Percentiles rank a stretch among this genome's conserved stretches.
These are phyloP conservation scores for Diplodia seriata DNA, from an alignment of 2,329 filamentous ascomycete genomes.

Conservation along the genomic window DNA sequence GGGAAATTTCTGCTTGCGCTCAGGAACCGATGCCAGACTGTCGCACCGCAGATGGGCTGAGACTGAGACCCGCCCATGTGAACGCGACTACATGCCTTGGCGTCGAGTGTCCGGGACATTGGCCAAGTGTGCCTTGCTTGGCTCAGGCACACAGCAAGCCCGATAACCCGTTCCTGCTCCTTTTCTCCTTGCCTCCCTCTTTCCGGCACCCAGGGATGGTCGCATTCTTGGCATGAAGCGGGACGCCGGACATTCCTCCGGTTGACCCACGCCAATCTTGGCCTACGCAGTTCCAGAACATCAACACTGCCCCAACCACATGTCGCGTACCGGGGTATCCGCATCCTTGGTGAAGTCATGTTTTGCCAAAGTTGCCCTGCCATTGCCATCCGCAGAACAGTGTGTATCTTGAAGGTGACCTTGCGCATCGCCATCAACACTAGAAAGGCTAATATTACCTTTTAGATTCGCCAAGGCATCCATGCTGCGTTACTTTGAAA, in stretches of 20 bases:
- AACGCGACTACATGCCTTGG: constrained; percentile 5
- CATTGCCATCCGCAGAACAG: not conserved
- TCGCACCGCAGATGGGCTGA: not conserved
- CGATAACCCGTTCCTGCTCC: constrained; percentile 7
- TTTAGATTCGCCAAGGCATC: constrained; percentile 20
- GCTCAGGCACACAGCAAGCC: constrained; percentile 15
- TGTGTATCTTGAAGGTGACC: not conserved
- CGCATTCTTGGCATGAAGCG: constrained; percentile 11
- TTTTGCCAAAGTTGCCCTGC: not conserved
- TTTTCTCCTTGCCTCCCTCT: constrained; percentile 1
- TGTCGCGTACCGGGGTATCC: not conserved
- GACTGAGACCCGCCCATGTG: not conserved
- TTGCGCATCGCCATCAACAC: not conserved
- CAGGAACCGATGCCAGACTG: not conserved
- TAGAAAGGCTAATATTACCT: constrained; percentile 10
- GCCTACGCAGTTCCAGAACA: not conserved
- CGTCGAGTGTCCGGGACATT: constrained; percentile 3
- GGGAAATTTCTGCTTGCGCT: not conserved
- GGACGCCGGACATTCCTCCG: constrained; percentile 24
- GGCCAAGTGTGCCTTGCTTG: constrained; percentile 9
- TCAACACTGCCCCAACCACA: not conserved
- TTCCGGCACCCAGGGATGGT: not conserved
- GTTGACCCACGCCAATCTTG: not conserved
- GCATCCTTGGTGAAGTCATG: constrained; percentile 2
- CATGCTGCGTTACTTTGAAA: not conserved